A percentile compares a stretch with the other conserved stretches of the same genome.
phyloP scores from a whole-genome alignment of 768 basidiomycete species.

The Coprinopsis sp. region DNA sequence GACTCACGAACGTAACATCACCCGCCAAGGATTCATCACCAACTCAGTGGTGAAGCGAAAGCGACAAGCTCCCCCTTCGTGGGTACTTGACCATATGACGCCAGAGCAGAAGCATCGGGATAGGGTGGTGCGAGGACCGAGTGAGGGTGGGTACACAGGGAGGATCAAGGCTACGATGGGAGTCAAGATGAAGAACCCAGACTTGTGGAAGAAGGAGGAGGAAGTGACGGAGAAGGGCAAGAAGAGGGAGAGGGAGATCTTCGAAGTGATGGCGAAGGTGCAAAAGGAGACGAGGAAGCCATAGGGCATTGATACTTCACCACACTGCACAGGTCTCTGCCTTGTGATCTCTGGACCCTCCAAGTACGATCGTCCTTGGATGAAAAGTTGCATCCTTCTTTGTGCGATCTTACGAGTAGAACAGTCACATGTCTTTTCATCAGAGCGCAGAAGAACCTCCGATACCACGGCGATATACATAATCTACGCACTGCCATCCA shows the following conservation, averaged over 20 bases:
- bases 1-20: slow-evolving; percentile 55
- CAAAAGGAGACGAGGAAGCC: no score
- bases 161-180: slow-evolving; percentile 54
- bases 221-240: slow-evolving; percentile 7
- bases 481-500: no score
- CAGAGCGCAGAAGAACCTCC: no score
- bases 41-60: slow-evolving; percentile 41
- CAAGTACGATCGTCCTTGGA: no score
- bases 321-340: no score
- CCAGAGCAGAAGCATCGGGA: slow-evolving; percentile 44
- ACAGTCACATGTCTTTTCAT: no score
- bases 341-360: no score
- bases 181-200: slow-evolving; percentile 39
- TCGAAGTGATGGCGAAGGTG: no score
- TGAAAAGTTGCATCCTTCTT: no score
- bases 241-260: background rate
- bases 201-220: slow-evolving; percentile 31
- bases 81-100: slow-evolving; percentile 50
- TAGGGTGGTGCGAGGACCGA: slow-evolving; percentile 43
- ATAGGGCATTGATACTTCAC: no score
- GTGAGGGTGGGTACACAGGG: slow-evolving; percentile 72
- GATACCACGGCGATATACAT: no score
- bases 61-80: slow-evolving; percentile 59
- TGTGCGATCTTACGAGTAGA: no score
- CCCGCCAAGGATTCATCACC: slow-evolving; percentile 60